A percentile compares a stretch with the other conserved stretches of the same genome.
These are phyloP conservation scores for Solanum pimpinellifolium DNA, from an alignment of 257 asterid species.

Conservation along the genomic window DNA sequence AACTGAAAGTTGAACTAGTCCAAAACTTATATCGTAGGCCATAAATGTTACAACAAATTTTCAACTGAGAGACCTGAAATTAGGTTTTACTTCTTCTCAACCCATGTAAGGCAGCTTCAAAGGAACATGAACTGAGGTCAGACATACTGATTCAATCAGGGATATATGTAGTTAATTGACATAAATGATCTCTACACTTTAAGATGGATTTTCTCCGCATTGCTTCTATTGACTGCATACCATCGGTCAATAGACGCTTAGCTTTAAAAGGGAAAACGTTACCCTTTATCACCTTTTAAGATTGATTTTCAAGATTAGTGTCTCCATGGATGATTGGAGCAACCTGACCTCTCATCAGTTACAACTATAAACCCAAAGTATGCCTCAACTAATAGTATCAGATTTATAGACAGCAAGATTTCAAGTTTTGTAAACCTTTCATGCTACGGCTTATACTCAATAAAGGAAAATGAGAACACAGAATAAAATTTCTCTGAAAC, in stretches of 20 bases:
- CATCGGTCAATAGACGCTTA: background rate
- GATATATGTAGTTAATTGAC: background rate
- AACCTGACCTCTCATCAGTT: background rate
- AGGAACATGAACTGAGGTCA: background rate
- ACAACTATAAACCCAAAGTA: background rate
- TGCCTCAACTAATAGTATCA: background rate
- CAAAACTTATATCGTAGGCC: background rate
- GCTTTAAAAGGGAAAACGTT: background rate
- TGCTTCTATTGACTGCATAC: background rate
- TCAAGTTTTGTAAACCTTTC: background rate
- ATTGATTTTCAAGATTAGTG: background rate
- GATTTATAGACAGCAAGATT: background rate
- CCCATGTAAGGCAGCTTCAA: background rate
- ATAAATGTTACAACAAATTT: background rate
- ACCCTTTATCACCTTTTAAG: background rate
- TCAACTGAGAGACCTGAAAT: background rate
- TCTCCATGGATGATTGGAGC: background rate
- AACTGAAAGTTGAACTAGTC: background rate
- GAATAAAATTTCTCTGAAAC: background rate
- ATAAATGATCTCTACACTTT: background rate
- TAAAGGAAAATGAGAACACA: background rate
- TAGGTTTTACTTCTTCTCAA: background rate
- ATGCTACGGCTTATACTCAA: background rate
- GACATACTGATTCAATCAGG: background rate
- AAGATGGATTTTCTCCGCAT: background rate